Conservation (phyloP, 306 rosid genomes). For the Cucumis melo region DNA sequence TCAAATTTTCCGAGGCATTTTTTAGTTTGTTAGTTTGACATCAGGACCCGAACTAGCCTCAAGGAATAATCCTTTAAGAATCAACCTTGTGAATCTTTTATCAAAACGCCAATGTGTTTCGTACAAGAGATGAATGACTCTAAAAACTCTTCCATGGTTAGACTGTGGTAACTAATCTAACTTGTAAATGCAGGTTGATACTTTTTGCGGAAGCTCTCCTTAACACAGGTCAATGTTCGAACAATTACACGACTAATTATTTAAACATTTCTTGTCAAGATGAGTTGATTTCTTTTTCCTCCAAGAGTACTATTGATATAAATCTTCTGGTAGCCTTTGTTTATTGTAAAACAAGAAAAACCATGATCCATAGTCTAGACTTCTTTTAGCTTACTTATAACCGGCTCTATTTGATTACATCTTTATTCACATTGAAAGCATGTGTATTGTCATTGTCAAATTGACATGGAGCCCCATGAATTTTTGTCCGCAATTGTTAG, state of each 20-base stretch:
- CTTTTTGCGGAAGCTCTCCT: background rate
- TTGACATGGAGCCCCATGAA: background rate
- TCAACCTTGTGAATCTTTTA: too few relatives aligned
- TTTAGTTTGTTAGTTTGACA: too few relatives aligned
- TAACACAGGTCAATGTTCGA: background rate
- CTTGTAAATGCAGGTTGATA: background rate
- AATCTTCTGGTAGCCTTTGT: background rate
- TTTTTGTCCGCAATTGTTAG: too few relatives aligned
- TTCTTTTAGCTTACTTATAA: background rate
- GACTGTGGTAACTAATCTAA: background rate
- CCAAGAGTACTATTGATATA: background rate
- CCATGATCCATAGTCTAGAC: background rate
- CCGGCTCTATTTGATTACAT: background rate
- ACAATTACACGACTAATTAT: background rate
- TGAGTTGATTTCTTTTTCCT: background rate
- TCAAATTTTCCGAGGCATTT: background rate
- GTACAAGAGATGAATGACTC: too few relatives aligned
- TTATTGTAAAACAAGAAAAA: too few relatives aligned
- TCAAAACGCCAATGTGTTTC: too few relatives aligned
- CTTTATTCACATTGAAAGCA: background rate
- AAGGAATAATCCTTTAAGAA: too few relatives aligned
- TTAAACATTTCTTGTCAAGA: background rate
- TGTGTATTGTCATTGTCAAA: background rate
- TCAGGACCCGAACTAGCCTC: too few relatives aligned
- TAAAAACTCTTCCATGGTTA: background rate